These are phyloP conservation scores for Yarrowia hollandica DNA, from an alignment of 805 yeast genomes.

Conservation along the genomic window DNA sequence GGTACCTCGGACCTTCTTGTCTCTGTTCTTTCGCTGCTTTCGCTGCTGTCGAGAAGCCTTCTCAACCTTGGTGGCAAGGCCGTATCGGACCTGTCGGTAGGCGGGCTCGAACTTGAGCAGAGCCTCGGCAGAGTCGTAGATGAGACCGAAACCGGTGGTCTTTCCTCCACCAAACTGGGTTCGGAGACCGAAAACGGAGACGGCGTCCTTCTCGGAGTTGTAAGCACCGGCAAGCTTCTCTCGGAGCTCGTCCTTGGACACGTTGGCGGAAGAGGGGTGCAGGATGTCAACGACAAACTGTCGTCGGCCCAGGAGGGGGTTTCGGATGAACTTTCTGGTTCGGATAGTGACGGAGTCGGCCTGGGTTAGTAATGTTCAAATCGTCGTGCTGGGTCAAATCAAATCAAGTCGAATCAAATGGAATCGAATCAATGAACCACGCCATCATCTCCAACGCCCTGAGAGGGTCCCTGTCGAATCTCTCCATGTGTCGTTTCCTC, in stretches of 20 bases:
- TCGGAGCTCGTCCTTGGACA: conserved; percentile 98
- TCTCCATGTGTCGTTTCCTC: neutral
- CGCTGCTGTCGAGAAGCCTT: conserved; percentile 99
- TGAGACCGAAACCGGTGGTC: conserved; percentile 98
- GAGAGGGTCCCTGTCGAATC: too few species aligned
- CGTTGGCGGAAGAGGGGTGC: conserved; percentile 99
- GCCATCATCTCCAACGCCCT: too few species aligned
- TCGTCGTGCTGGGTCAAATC: too few species aligned
- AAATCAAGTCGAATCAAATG: too few species aligned
- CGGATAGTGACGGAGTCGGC: conserved; percentile 99
- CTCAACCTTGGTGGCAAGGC: conserved; percentile 93
- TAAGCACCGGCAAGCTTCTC: conserved; percentile 84
- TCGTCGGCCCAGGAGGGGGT: conserved; percentile 99
- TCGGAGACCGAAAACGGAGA: conserved; percentile 98
- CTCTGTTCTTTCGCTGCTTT: conserved; percentile 99
- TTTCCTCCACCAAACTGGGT: conserved; percentile 99
- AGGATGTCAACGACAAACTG: conserved; percentile 99
- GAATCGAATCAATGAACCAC: too few species aligned
- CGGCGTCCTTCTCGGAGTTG: conserved; percentile 91
- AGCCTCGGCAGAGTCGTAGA: conserved; percentile 96
- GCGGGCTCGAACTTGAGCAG: conserved; percentile 98
- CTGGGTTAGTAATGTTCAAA: too few species aligned
- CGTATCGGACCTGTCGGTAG: conserved; percentile 99
- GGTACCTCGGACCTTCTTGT: conserved; percentile 98
- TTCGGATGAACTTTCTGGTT: conserved; percentile 98